Base-by-base conservation (phyloP, 805 yeast genomes). In the Saccharomycopsis vini region DNA sequence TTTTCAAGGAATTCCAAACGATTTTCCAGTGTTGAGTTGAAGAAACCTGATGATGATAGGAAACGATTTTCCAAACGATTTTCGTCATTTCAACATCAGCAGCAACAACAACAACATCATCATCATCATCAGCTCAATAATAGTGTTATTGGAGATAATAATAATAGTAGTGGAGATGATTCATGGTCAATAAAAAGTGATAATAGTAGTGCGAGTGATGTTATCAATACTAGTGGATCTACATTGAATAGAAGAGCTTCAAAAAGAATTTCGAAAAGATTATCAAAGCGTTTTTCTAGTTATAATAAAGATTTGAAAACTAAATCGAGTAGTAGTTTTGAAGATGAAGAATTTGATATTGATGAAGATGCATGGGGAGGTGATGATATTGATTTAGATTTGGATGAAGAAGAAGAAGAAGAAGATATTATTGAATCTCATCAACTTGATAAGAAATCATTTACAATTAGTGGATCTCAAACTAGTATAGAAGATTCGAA, bases 201-300 rank as follows among this genome's bases (percentile, higher is more conserved):
- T 2, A 26, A 20, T 28, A 42, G 40, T 9, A 32, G 23, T 15
- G 28, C 22, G 20, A 13, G 29, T 5, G 19, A 21, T 21, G 13
- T 15, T 35, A 18, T 24, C 15, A 39, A 21, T 19, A 5, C 24
- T 2, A 31, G 22, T 22, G 40, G 31, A n/a, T 18, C 46, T 4
- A 20, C 49, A 19, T 31, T 45, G 22, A 29, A 15, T 15, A 18
- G 44, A 34, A 19, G 40, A 12, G 42, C 43, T 4, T 48, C 51
- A 6, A 46, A 43, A 30, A 39, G 46, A 37, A 43, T 46, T 19
- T 43, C 48, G 7, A 43, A 28, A 26, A 37, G 47, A 35, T 24
- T 49, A 26, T 46, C 50, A n/a, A 40, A 40, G 23, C 35, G 51
- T 38, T 48, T 48, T 37, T 45, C 51, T 5, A 26, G 40, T 18